Base-by-base conservation (phyloP, 768 basidiomycete species). In the Porphyrellus cyaneotinctus region DNA sequence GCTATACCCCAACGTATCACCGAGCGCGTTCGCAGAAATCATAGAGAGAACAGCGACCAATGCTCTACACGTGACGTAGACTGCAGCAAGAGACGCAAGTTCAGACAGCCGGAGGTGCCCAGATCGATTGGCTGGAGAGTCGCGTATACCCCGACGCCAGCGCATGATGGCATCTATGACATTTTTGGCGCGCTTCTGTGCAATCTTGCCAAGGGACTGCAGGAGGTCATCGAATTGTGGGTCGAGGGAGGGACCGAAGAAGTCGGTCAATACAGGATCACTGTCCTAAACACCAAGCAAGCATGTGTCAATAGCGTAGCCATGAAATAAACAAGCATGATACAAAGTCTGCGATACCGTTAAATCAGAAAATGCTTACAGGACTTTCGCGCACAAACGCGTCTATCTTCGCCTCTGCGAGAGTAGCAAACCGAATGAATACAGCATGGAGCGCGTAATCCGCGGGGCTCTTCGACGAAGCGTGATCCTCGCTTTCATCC, bases 381-480 rank as follows among this genome's bases (percentile, higher is more conserved):
- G 87, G 66, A 37, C 79, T 76, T 53, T 85, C 78, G 11, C 79
- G 80, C 49, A 94, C 74, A 63, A 92, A 91, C 4, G 71, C 66
- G 12, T 86, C 81, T n/a, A 95, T 86, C 62, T 91, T 91, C 26
- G 73, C 74, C 68, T 95, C 91, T 2, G 90, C 88, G 6, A 80
- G 74, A 1, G 85, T 79, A 10, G 88, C 89, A 60, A 95, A 95
- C 3, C 88, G 84, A 37, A 91, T 88, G 66, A 95, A 93, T 7
- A 95, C 80, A 0, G 91, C 89, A 63, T 91, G 89, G 13, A 95
- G 72, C 2, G 93, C 93, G 60, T 88, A 94, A 61, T 95, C 93
- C 0, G 87, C 84, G 2, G 93, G 91, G 12, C 87, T 91, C 64
- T 83, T 88, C 0, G 87, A 87, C 44, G 88, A 85, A 61, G 81